Base-by-base conservation (phyloP, 331 rosid species). In the Phaseolus coccineus region DNA sequence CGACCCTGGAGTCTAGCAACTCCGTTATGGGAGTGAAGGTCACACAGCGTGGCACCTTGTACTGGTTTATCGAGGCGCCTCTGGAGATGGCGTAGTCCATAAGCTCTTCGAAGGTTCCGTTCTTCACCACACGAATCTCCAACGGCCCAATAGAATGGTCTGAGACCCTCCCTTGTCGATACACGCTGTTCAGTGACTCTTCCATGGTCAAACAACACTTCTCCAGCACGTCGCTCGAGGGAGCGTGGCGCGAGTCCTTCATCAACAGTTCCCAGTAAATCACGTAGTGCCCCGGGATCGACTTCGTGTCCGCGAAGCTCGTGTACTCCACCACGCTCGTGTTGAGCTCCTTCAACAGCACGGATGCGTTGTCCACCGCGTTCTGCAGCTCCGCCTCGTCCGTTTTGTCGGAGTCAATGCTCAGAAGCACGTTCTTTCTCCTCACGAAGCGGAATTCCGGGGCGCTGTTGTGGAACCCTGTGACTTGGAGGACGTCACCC, bases 81-180 rank as follows among this genome's bases (percentile, higher is more conserved):
- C 94, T 83, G 0, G 97, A 90, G 28, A 94, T 94, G 3, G 98
- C 97, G 14, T 89, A 94, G 67, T 94, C 98, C 98, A 94, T 94
- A 2, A 94, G 82, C 83, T 94, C 98, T 73, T 94, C 98, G 71
- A 91, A 91, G 1, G 98, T 94, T 1, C 98, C 98, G 4, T 61
- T 91, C 68, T 87, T 90, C 51, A 94, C 94, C 13, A 91, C 91
- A 4, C 90, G 73, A 8, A 94, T 94, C 77, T 94, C 97, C 15
- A 94, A 79, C 1, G 98, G 91, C 6, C 98, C 98, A 22, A 94
- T 90, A 0, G 98, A 89, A 15, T 69, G 83, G 70, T 90, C 95
- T 0, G 90, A 76, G 0, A 89, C 97, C 39, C 98, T 74, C 4
- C 96, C 88, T 25, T 94, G 98, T 27, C 96, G 64, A 51, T 94